These are phyloP conservation scores for Nepenthes gracilis DNA, from an alignment of 148 eudicot genomes.

Conservation along the genomic window DNA sequence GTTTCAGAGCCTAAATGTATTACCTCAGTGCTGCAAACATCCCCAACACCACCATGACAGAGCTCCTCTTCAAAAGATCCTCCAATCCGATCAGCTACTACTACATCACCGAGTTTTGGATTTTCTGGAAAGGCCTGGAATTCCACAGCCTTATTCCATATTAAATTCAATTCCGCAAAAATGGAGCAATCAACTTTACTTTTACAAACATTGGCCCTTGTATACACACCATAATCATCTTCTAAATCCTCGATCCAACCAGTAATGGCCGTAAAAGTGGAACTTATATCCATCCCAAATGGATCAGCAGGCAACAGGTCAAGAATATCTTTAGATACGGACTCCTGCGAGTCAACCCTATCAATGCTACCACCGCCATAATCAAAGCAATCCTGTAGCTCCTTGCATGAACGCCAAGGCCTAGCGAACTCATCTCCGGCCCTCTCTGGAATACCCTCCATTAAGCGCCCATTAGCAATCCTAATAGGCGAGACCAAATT, in stretches of 20 bases:
- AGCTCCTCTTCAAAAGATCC: constrained; percentile 9
- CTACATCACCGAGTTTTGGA: constrained; percentile 15
- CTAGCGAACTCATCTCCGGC: constrained; percentile 19
- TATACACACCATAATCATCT: constrained; percentile 40
- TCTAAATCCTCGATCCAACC: constrained; percentile 64
- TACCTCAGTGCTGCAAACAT: constrained; percentile 9
- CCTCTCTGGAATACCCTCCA: constrained; percentile 40
- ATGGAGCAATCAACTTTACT: constrained; percentile 26
- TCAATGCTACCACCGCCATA: constrained; percentile 27
- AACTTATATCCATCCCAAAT: constrained; percentile 78
- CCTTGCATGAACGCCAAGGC: constrained; percentile 17
- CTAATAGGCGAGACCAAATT: constrained; percentile 44
- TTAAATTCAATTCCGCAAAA: constrained; percentile 43
- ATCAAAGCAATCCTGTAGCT: constrained; percentile 21
- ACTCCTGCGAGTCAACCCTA: constrained; percentile 29
- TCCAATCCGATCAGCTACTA: constrained; percentile 5
- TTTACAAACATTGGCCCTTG: constrained; percentile 15
- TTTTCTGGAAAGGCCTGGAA: constrained; percentile 29
- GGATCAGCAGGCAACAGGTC: constrained; percentile 89
- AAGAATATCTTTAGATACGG: constrained; percentile 33
- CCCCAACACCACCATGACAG: constrained; percentile 6
- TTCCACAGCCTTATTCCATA: constrained; percentile 36
- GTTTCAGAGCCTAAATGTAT: constrained; percentile 1
- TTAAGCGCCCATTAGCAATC: constrained; percentile 31
- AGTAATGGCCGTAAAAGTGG: constrained; percentile 66